Evolutionary conservation across 2,329 filamentous ascomycete species (phyloP).

Genomic region (Daldinia eschscholtzii): DNA sequence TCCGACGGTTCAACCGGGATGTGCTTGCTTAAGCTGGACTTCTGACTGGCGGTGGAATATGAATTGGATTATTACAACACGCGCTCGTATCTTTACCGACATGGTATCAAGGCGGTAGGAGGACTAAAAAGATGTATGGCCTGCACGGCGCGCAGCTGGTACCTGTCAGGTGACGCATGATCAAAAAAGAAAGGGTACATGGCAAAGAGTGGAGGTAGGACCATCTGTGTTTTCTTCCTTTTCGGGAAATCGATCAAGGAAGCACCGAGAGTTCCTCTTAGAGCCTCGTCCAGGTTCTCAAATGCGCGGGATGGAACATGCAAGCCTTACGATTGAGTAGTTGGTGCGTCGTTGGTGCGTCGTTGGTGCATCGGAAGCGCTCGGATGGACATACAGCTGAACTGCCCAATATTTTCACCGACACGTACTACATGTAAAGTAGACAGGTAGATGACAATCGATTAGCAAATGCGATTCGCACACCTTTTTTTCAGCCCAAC

Average conservation of each 20-base stretch:
- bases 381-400: conserved; percentile 36
- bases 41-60: conserved; percentile 35
- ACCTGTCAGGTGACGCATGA: conserved; percentile 44
- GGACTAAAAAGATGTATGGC: conserved; percentile 21
- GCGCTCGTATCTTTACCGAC: conserved; percentile 18
- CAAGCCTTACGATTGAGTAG: conserved; percentile 2
- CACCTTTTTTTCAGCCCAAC: conserved; percentile 29
- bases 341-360: conserved; percentile 15
- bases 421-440: conserved; percentile 15
- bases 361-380: conserved; percentile 38
- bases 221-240: conserved; percentile 21
- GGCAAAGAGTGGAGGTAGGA: conserved; percentile 20
- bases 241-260: conserved; percentile 25
- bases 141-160: conserved; percentile 46
- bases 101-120: conserved; percentile 21
- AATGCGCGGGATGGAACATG: conserved; percentile 31
- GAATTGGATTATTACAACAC: conserved; percentile 20
- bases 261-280: conserved; percentile 25
- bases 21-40: conserved; percentile 15
- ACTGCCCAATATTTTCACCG: conserved; percentile 44
- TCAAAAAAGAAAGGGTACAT: conserved; percentile 1
- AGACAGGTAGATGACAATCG: conserved; percentile 11
- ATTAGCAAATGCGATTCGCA: conserved; percentile 38
- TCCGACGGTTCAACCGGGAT: conserved; percentile 37
- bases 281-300: conserved; percentile 30